These are phyloP conservation scores for Aureobasidium lini DNA, from an alignment of 2,329 filamentous ascomycete genomes.

Conservation along the genomic window DNA sequence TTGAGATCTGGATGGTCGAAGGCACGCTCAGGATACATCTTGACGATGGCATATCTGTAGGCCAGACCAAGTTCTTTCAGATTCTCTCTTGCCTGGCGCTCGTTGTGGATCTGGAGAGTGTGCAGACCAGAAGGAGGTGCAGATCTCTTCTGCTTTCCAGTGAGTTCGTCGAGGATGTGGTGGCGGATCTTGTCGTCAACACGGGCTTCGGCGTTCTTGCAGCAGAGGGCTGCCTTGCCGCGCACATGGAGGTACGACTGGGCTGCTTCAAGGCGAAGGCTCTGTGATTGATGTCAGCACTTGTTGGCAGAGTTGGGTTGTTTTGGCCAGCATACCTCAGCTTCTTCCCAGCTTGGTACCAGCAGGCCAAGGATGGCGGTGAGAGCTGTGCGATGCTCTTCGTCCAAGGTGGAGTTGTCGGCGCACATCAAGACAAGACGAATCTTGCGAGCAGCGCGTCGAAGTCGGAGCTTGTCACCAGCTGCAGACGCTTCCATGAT, in stretches of 20 bases:
- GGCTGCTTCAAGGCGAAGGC: not conserved
- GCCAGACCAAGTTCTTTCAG: not conserved
- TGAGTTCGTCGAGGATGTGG: slow-evolving; percentile 4
- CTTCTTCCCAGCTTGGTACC: not conserved
- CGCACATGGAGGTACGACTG: slow-evolving; percentile 1
- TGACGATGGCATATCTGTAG: not conserved
- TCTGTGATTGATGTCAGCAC: not conserved
- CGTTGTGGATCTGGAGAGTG: not conserved
- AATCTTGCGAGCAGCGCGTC: slow-evolving; percentile 5
- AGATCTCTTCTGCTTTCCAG: not conserved
- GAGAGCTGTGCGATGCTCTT: not conserved
- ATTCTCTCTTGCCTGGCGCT: not conserved
- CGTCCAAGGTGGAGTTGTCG: not conserved
- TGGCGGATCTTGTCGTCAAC: not conserved
- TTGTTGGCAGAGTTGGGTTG: not conserved
- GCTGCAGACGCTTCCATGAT: not conserved
- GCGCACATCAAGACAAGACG: slow-evolving; percentile 5
- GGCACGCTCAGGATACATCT: slow-evolving; percentile 1
- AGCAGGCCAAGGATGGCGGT: not conserved
- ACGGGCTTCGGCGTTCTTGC: not conserved
- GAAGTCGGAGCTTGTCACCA: not conserved
- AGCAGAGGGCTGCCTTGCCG: not conserved
- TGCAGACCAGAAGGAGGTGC: not conserved
- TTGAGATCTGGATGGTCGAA: not conserved
- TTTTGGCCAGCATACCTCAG: not conserved